A percentile compares a stretch with the other conserved stretches of the same genome.
Conservation (phyloP, 441 rosid species). For the Adansonia gregorii region DNA sequence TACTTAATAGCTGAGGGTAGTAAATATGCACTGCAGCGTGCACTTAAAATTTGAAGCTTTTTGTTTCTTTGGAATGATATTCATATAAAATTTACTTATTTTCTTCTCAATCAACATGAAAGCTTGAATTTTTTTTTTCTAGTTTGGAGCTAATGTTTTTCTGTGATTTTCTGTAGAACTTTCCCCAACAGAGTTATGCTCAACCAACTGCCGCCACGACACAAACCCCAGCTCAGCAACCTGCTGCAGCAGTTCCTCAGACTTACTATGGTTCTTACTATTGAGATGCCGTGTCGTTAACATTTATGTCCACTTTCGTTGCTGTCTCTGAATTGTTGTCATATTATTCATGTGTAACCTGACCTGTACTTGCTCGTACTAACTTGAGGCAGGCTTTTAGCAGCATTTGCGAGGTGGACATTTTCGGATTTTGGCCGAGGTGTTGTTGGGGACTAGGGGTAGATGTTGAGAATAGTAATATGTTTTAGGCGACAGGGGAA, state of each 20-base stretch:
- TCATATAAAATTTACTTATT: background rate
- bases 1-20: background rate
- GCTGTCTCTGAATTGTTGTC: background rate
- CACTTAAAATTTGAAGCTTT: slow-evolving; percentile 2
- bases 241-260: slow-evolving; percentile 59
- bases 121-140: too few relatives aligned
- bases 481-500: background rate
- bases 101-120: too few relatives aligned
- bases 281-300: slow-evolving; percentile 34
- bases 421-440: background rate
- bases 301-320: background rate
- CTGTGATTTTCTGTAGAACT: slow-evolving; percentile 43
- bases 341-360: background rate
- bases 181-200: slow-evolving; percentile 77
- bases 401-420: background rate
- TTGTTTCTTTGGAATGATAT: background rate
- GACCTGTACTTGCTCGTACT: background rate
- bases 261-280: slow-evolving; percentile 80
- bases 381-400: background rate
- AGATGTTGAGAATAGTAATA: background rate
- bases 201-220: slow-evolving; percentile 66
- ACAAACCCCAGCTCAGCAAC: slow-evolving; percentile 67
- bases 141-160: background rate
- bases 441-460: background rate
- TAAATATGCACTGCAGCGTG: background rate